Evolutionary conservation across 2,329 filamentous ascomycete species (phyloP).

Genomic region (Conoideocrella luteorostrata): DNA sequence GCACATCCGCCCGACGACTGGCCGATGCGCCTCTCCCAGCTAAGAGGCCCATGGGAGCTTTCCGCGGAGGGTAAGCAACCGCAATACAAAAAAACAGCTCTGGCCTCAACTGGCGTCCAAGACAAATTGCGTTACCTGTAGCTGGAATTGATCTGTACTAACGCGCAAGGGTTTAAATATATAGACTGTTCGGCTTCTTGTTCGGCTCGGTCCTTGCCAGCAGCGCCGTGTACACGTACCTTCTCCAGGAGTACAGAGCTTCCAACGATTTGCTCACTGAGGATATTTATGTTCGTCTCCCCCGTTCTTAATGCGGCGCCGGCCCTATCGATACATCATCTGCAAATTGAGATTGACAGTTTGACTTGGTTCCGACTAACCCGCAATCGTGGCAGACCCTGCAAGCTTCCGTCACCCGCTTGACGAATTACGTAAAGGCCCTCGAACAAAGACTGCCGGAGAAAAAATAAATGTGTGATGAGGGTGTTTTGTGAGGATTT

Average conservation of each 20-base stretch:
- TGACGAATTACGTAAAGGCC: slow-evolving; percentile 75
- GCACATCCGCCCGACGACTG: slow-evolving; percentile 43
- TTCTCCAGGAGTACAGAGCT: slow-evolving; percentile 86
- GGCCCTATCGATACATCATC: too few relatives aligned
- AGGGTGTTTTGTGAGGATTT: too few relatives aligned
- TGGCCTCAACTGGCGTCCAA: too few relatives aligned
- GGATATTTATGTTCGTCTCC: slow-evolving; percentile 84
- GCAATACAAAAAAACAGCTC: background rate
- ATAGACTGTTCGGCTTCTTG: slow-evolving; percentile 84
- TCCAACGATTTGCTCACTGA: slow-evolving; percentile 90
- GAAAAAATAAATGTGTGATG: slow-evolving; percentile 23
- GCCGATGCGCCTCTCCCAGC: slow-evolving; percentile 43
- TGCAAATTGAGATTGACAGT: too few relatives aligned
- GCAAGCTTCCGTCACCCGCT: slow-evolving; percentile 77
- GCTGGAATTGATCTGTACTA: too few relatives aligned
- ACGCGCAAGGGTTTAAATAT: too few relatives aligned
- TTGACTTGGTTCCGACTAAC: too few relatives aligned
- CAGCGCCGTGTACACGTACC: slow-evolving; percentile 81
- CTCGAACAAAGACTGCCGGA: slow-evolving; percentile 76
- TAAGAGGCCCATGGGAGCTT: slow-evolving; percentile 53
- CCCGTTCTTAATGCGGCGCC: background rate
- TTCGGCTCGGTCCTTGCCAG: slow-evolving; percentile 75
- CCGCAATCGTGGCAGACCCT: slow-evolving; percentile 61
- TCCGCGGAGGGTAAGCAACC: slow-evolving; percentile 51
- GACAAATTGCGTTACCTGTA: too few relatives aligned